Base-by-base conservation (phyloP, 1,284 basidiomycete genomes). In the Apiotrichum sp. region DNA sequence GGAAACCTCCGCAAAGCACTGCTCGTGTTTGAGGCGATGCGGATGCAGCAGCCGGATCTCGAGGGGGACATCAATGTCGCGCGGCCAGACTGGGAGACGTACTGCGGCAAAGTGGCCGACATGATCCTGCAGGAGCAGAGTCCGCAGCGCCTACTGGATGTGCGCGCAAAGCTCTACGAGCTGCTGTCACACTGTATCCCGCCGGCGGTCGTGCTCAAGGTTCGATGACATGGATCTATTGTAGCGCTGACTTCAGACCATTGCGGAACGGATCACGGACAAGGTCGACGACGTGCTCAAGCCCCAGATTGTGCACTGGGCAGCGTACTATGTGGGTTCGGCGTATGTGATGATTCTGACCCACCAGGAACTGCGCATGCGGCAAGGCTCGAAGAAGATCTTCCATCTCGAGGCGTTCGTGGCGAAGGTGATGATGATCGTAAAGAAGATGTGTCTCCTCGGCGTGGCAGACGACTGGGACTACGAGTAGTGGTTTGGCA, bases 61-160 rank as follows among this genome's bases (percentile, higher is more conserved):
- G 81, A 82, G 29, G 75, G 73, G 11, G 86, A 87, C 49, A 79
- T 93, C 50, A 81, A 84, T 41, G 88, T 92, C 50, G 91, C 93
- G 13, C 92, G 96, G 76, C 93, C 96, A 11, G 96, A 99, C 70
- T 99, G 96, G 96, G 95, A 99, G 76, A 88, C 87, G n/a, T 98
- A 97, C 72, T 93, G 92, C 65, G 81, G 86, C 64, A 91, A 93
- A 72, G 87, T 97, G 11, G 93, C 89, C n/a, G 90, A 95, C 71
- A 75, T 89, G 67, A 95, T 98, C 65, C 78, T 98, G n/a, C 81
- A 84, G 63, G 91, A 97, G 68, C 96, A 98, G 75, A 84, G 86
- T n/a, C 92, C 96, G 11, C 84, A 87, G 57, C 84, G 86, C 54
- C 84, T 98, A 50, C 88, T 98, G 80, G 89, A 92, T 69, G 88